Base-by-base conservation (phyloP, 2,329 filamentous ascomycete species). In the Colletotrichum tofieldiae region DNA sequence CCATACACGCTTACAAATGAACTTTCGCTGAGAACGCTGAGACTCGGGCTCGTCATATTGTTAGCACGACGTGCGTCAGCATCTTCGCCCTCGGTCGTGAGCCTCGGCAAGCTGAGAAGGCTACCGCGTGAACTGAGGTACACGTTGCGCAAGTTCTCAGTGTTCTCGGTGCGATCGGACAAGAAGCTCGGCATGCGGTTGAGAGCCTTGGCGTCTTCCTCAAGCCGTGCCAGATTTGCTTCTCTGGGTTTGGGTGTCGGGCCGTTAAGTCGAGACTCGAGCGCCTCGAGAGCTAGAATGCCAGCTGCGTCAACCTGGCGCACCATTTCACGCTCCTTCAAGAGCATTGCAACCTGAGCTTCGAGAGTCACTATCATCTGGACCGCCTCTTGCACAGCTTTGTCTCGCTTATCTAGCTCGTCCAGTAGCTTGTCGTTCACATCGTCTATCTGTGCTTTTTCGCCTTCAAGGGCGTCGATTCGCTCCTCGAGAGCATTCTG, bases 361-460 rank as follows among this genome's bases (percentile, higher is more conserved):
- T 94, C 92, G 20, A 93, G 82, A 32, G 84, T 84, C 62, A 92
- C 88, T 74, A 94, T 94, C 84, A 93, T 90, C 37, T 87, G 85
- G 7, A 93, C 91, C 4, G 92, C 92, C 77, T 94, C 92, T 73
- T 91, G 89, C 1, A 94, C 86, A 5, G 92, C 92, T 77, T 90
- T 90, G 79, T 94, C 92, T 23, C 92, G 86, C 81, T 91, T 91
- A 74, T 93, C 90, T 65, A 93, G 78, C 78, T 93, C 91, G 3
- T 82, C 79, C 26, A 90, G 77, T 43, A 94, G 81, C 73, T 86
- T 84, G 23, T 90, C 86, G 72, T 91, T 92, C 74, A 91, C 85
- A 20, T 89, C 86, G 70, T 88, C 85, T 63, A 89, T 77, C 76
- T 91, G 87, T 5, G 80, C 81, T 73, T 88, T 86, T 65, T 90